phyloP scores from a whole-genome alignment of 2,329 filamentous ascomycete species.

The Xylaria sp. region DNA sequence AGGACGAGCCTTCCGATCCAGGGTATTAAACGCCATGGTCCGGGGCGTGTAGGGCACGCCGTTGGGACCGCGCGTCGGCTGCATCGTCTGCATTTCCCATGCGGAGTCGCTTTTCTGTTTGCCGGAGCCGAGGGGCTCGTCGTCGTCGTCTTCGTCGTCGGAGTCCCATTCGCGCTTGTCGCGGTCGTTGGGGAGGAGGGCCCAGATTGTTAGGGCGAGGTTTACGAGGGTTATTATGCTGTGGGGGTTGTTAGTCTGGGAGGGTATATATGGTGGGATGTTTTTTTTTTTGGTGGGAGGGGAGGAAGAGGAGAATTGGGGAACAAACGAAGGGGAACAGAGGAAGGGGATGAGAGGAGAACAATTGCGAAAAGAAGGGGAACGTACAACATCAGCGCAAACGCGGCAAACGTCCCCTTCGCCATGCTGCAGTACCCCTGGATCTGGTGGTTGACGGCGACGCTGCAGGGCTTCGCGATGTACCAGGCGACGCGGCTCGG shows the following conservation, averaged over 20 bases:
- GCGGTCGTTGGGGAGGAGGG: constrained; percentile 51
- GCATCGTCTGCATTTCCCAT: constrained; percentile 56
- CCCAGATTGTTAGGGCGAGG: constrained; percentile 54
- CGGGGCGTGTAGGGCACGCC: constrained; percentile 55
- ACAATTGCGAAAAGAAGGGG: neutral
- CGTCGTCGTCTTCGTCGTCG: constrained; percentile 31
- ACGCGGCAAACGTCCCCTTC: constrained; percentile 60
- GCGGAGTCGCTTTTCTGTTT: constrained; percentile 39
- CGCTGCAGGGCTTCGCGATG: constrained; percentile 61
- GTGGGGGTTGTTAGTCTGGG: neutral
- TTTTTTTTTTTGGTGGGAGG: neutral
- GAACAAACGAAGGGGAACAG: neutral
- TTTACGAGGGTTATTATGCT: constrained; percentile 59
- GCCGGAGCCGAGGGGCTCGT: constrained; percentile 31
- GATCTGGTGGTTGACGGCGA: constrained; percentile 50
- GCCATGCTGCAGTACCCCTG: constrained; percentile 61
- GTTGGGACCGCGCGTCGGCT: constrained; percentile 32
- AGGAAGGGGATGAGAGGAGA: neutral
- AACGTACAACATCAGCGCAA: constrained; percentile 62
- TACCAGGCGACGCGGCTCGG: constrained; percentile 67
- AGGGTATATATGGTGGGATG: too few relatives aligned
- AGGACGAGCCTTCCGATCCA: constrained; percentile 54
- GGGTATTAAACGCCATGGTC: constrained; percentile 61
- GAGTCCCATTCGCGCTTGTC: constrained; percentile 43
- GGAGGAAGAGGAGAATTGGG: neutral